Conservation (phyloP, 2,329 filamentous ascomycete species). For the Aspergillus pseudonomiae region DNA sequence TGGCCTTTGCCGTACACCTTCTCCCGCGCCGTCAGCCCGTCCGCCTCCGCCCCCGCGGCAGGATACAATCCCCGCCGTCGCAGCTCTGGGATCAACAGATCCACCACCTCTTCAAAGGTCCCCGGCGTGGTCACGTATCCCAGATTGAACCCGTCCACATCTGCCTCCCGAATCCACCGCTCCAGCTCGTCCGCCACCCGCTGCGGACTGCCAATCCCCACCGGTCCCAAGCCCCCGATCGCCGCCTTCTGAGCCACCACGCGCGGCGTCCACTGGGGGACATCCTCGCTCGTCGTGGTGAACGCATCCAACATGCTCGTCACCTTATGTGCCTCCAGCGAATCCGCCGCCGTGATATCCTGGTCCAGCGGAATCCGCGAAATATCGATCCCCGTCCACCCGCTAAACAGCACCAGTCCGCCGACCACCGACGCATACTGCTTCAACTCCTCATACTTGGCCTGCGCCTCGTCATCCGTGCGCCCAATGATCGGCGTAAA, state of each 20-base stretch:
- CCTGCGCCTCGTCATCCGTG: conserved; percentile 57
- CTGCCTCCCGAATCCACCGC: conserved; percentile 49
- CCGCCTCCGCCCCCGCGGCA: conserved; percentile 35
- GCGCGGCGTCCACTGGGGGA: conserved; percentile 51
- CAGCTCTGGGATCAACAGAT: conserved; percentile 53
- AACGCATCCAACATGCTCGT: conserved; percentile 54
- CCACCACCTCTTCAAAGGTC: conserved; percentile 56
- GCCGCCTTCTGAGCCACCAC: conserved; percentile 51
- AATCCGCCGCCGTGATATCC: conserved; percentile 58
- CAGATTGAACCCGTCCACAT: conserved; percentile 49
- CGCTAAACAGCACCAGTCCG: conserved; percentile 59
- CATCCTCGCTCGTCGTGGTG: conserved; percentile 53
- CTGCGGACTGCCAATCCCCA: conserved; percentile 50
- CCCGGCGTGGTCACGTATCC: conserved; percentile 55
- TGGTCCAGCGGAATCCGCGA: conserved; percentile 61
- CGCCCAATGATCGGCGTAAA: conserved; percentile 55
- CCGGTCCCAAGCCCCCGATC: conserved; percentile 54
- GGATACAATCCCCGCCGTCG: conserved; percentile 46
- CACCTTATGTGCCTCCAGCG: conserved; percentile 56
- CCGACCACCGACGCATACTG: conserved; percentile 58
- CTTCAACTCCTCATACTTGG: conserved; percentile 55
- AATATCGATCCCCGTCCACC: conserved; percentile 64
- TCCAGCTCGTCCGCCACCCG: conserved; percentile 54
- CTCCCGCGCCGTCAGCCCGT: conserved; percentile 56
- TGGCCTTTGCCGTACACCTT: conserved; percentile 66